Evolutionary conservation across 2,329 filamentous ascomycete genomes (phyloP).

Genomic region (Nigrograna mackinnonii): DNA sequence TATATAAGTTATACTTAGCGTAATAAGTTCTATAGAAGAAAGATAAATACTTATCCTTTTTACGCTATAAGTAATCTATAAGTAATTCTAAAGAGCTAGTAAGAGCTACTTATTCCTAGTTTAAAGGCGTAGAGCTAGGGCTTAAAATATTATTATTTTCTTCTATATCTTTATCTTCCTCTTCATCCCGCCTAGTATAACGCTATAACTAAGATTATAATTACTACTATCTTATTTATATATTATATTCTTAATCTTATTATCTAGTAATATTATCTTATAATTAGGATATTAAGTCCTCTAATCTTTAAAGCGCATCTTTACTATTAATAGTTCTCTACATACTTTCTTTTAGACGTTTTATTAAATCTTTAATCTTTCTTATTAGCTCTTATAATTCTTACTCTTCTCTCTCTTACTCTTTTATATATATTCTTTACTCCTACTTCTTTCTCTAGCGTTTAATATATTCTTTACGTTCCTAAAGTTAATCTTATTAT

Average conservation of each 20-base stretch:
- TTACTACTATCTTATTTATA: conserved; percentile 41
- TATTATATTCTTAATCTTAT: conserved; percentile 31
- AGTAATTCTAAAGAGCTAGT: conserved; percentile 43
- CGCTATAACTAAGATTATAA: conserved; percentile 35
- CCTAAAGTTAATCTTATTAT: conserved; percentile 51
- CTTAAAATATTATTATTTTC: conserved; percentile 40
- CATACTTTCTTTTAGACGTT: conserved; percentile 60
- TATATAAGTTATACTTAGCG: conserved; percentile 62
- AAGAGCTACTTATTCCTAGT: conserved; percentile 34
- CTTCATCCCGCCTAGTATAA: conserved; percentile 41
- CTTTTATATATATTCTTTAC: conserved; percentile 36
- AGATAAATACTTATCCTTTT: conserved; percentile 49
- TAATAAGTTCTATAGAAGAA: conserved; percentile 51
- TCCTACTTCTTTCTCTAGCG: conserved; percentile 38
- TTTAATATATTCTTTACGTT: conserved; percentile 40
- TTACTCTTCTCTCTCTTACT: conserved; percentile 42
- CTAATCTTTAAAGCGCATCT: conserved; percentile 49
- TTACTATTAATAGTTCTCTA: conserved; percentile 62
- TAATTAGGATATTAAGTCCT: conserved; percentile 47
- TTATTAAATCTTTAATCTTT: conserved; percentile 56
- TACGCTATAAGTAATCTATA: conserved; percentile 38
- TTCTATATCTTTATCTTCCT: conserved; percentile 38
- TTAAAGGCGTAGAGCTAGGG: conserved; percentile 41
- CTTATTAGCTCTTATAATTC: conserved; percentile 43
- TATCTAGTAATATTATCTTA: too few relatives aligned